A percentile compares a stretch with the other conserved stretches of the same genome.
Evolutionary conservation across 306 rosid genomes (phyloP).

Genomic region (Cercis canadensis): DNA sequence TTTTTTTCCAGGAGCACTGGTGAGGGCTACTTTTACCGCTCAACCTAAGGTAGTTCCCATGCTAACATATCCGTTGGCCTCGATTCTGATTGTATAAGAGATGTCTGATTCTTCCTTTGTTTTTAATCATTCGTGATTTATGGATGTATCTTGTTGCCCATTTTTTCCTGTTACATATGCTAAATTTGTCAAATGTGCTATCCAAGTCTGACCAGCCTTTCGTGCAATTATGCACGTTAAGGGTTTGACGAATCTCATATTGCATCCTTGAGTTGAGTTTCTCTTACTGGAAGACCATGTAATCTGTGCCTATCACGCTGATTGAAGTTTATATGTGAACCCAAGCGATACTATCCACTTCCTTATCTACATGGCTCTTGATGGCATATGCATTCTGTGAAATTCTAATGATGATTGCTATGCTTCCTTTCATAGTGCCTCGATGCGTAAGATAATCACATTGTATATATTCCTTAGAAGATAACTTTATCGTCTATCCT

Average conservation of each 20-base stretch:
- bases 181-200: neutral
- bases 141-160: neutral
- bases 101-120: neutral
- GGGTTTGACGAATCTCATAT: constrained; percentile 14
- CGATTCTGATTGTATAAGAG: neutral
- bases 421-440: neutral
- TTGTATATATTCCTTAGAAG: too few species aligned
- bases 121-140: neutral
- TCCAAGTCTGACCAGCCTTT: constrained; percentile 5
- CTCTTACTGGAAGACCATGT: too few species aligned
- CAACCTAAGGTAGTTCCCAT: constrained; percentile 1
- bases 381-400: neutral
- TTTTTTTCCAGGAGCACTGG: neutral
- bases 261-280: neutral
- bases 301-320: neutral
- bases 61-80: neutral
- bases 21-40: neutral
- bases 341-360: too few species aligned
- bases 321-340: too few species aligned
- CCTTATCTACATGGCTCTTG: neutral
- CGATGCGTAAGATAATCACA: too few species aligned
- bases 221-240: neutral
- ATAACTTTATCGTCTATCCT: too few species aligned
- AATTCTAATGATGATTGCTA: neutral
- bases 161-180: neutral